These are phyloP conservation scores for Lachnellula suecica DNA, from an alignment of 2,329 filamentous ascomycete genomes.

Conservation along the genomic window DNA sequence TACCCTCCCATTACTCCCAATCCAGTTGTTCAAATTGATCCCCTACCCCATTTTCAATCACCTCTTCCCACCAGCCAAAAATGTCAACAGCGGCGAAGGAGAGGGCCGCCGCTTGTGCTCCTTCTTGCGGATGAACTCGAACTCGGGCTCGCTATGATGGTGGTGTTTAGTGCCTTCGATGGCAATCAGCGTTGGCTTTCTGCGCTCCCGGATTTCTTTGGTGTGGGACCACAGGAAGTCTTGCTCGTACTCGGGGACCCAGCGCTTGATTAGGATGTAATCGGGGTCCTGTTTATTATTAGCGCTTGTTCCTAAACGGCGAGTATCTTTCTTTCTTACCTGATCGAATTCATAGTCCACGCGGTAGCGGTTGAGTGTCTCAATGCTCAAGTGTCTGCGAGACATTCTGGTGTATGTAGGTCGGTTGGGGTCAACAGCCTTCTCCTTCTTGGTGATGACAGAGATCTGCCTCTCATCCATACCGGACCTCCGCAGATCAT, in stretches of 20 bases:
- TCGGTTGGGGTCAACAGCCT: constrained; percentile 40
- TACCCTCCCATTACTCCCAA: constrained; percentile 4
- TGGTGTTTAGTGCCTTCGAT: constrained; percentile 25
- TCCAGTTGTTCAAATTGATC: background rate
- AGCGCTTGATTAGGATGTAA: constrained; percentile 71
- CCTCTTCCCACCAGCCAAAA: constrained; percentile 30
- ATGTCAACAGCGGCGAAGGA: constrained; percentile 31
- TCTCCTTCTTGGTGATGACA: constrained; percentile 58
- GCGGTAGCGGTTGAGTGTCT: constrained; percentile 55
- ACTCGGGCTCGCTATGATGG: constrained; percentile 24
- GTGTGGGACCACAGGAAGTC: constrained; percentile 73
- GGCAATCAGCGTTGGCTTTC: constrained; percentile 20
- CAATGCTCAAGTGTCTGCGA: constrained; percentile 58
- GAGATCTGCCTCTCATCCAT: constrained; percentile 58
- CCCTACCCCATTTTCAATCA: constrained; percentile 3
- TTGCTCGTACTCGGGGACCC: constrained; percentile 70
- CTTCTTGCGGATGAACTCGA: constrained; percentile 32
- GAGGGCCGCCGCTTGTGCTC: constrained; percentile 29
- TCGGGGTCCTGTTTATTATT: constrained; percentile 57
- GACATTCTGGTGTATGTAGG: constrained; percentile 66
- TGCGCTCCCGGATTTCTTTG: constrained; percentile 44
- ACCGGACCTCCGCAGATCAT: constrained; percentile 57
- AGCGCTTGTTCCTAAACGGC: constrained; percentile 28
- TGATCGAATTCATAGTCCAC: constrained; percentile 58
- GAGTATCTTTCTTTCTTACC: constrained; percentile 39